These are phyloP conservation scores for Rosa multiflora DNA, from an alignment of 306 rosid species.

Conservation along the genomic window DNA sequence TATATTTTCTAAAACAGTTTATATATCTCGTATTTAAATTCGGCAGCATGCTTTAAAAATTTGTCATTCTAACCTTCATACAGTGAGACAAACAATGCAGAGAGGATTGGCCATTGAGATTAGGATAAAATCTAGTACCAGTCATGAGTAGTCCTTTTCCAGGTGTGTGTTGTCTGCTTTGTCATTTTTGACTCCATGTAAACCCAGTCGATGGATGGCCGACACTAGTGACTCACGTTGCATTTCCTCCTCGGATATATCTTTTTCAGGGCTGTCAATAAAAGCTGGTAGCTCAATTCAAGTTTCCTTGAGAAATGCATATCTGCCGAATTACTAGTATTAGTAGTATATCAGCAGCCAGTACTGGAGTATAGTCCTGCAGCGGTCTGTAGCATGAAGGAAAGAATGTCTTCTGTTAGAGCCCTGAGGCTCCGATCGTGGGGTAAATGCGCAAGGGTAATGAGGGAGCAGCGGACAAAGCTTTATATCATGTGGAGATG, in stretches of 20 bases:
- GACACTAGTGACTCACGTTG: conserved; percentile 31
- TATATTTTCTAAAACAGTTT: background rate
- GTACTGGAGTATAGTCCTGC: background rate
- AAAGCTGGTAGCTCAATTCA: background rate
- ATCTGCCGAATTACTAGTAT: background rate
- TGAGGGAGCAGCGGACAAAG: conserved; percentile 47
- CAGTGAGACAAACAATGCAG: conserved; percentile 26
- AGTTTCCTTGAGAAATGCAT: background rate
- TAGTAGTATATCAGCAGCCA: background rate
- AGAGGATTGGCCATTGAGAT: conserved; percentile 37
- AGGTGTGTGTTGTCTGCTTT: conserved; percentile 34
- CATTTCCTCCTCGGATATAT: background rate
- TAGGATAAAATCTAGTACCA: conserved; percentile 25
- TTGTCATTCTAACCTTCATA: background rate
- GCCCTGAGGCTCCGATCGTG: conserved; percentile 28
- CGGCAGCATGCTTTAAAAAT: background rate
- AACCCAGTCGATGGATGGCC: conserved; percentile 19
- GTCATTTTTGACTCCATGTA: conserved; percentile 21
- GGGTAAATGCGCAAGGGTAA: conserved; percentile 39
- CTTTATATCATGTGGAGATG: conserved; percentile 68
- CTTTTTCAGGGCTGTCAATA: background rate
- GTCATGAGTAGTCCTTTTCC: background rate
- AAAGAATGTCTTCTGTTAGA: conserved; percentile 24
- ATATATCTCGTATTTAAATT: background rate
- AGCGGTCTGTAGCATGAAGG: conserved; percentile 30